Conservation (phyloP, 2,329 filamentous ascomycete genomes). For the Decorospora gaudefroyi region DNA sequence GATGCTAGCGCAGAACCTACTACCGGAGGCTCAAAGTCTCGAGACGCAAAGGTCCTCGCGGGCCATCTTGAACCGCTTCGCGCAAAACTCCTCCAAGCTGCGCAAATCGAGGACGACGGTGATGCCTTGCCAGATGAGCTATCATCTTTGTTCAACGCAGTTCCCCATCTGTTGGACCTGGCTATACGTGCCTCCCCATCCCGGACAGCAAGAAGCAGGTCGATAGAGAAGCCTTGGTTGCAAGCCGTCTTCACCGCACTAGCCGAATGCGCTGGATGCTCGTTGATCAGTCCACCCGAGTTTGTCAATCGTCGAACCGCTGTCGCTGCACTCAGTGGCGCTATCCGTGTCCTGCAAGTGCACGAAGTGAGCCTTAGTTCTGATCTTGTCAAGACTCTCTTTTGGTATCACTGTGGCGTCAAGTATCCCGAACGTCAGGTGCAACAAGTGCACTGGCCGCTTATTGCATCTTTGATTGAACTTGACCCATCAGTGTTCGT, state of each 20-base stretch:
- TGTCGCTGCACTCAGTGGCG: slow-evolving; percentile 31
- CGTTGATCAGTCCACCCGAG: slow-evolving; percentile 30
- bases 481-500: slow-evolving; percentile 44
- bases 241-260: slow-evolving; percentile 49
- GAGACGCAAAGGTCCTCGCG: slow-evolving; percentile 24
- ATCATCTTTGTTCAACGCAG: slow-evolving; percentile 30
- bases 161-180: slow-evolving; percentile 48
- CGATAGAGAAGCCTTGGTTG: slow-evolving; percentile 52
- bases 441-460: slow-evolving; percentile 34
- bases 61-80: slow-evolving; percentile 34
- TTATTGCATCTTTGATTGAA: slow-evolving; percentile 41
- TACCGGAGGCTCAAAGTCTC: slow-evolving; percentile 1
- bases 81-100: slow-evolving; percentile 38
- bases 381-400: slow-evolving; percentile 35
- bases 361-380: slow-evolving; percentile 35
- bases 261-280: slow-evolving; percentile 41
- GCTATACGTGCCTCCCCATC: slow-evolving; percentile 49
- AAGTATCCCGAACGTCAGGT: slow-evolving; percentile 28
- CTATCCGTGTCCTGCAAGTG: slow-evolving; percentile 31
- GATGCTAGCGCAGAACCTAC: slow-evolving; percentile 11
- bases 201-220: slow-evolving; percentile 48
- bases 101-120: slow-evolving; percentile 37
- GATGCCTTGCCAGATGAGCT: slow-evolving; percentile 29
- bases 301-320: slow-evolving; percentile 25
- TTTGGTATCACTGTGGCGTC: slow-evolving; percentile 45